These are phyloP conservation scores for Globisporangium spinosum DNA, from an alignment of 352 stramenopile species.

Conservation along the genomic window DNA sequence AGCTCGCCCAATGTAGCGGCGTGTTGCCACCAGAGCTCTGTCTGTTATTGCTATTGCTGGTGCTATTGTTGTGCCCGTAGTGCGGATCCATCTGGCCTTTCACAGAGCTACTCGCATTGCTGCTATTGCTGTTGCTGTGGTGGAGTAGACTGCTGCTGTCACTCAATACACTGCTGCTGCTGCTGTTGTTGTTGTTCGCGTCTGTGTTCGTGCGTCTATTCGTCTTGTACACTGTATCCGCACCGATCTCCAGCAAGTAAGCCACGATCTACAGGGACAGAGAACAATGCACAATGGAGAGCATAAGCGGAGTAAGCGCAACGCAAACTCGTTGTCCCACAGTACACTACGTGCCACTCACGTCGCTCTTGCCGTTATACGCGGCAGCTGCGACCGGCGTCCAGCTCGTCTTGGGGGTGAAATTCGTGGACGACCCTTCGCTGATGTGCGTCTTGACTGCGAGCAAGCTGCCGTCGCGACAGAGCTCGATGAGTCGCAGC, in stretches of 20 bases:
- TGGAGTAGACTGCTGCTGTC: background rate
- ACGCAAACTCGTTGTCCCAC: background rate
- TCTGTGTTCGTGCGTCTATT: conserved; percentile 20
- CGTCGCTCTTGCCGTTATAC: conserved; percentile 59
- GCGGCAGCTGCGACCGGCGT: conserved; percentile 62
- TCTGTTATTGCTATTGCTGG: conserved; percentile 14
- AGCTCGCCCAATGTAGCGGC: conserved; percentile 85
- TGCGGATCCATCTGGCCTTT: background rate
- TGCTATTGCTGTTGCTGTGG: conserved; percentile 6
- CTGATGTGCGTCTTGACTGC: conserved; percentile 36
- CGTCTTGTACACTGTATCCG: conserved; percentile 71
- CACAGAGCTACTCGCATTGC: conserved; percentile 4
- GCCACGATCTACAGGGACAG: conserved; percentile 33
- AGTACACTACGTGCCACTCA: conserved; percentile 15
- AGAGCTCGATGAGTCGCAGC: conserved; percentile 57
- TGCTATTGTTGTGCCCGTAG: conserved; percentile 3
- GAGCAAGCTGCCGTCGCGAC: conserved; percentile 41
- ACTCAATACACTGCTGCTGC: background rate
- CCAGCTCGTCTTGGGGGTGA: conserved; percentile 77
- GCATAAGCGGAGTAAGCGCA: no score
- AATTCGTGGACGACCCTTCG: conserved; percentile 51
- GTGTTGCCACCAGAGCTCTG: conserved; percentile 47
- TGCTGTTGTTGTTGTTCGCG: conserved; percentile 15
- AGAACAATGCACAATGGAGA: background rate
- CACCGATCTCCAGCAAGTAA: conserved; percentile 68